A percentile compares a stretch with the other conserved stretches of the same genome.
Conservation (phyloP, 768 basidiomycete genomes). For the Tulasnella sp. region DNA sequence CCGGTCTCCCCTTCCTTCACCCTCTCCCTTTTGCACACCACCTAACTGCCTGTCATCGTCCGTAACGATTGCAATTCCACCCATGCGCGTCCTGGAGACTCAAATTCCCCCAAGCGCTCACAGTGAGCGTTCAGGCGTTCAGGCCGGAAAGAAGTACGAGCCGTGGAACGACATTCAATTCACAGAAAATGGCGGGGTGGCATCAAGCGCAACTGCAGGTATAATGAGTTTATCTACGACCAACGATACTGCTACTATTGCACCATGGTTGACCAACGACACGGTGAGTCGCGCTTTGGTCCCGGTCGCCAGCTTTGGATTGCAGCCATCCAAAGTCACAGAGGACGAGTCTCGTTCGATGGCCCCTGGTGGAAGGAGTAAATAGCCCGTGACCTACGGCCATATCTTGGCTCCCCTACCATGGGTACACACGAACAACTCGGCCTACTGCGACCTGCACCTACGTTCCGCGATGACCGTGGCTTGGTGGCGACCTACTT, state of each 20-base stretch:
- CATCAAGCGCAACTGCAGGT: neutral
- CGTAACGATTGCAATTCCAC: neutral
- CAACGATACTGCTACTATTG: constrained; percentile 7
- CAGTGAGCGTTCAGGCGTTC: neutral
- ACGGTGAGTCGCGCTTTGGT: neutral
- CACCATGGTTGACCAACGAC: constrained; percentile 9
- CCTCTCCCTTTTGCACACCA: too few species aligned
- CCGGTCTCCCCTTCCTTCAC: too few species aligned
- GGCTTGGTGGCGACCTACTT: neutral
- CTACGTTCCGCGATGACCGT: neutral
- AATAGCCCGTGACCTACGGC: neutral
- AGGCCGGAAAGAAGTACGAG: constrained; percentile 1
- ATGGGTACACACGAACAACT: neutral
- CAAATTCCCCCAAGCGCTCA: neutral
- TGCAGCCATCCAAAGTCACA: too few species aligned
- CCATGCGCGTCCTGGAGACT: neutral
- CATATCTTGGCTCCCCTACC: neutral
- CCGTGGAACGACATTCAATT: constrained; percentile 14
- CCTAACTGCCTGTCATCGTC: too few species aligned
- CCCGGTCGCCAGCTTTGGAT: too few species aligned
- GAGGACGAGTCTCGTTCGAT: too few species aligned
- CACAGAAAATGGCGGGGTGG: neutral
- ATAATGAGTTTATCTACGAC: neutral
- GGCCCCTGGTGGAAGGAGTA: too few species aligned
- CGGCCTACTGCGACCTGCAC: neutral